Conservation (phyloP, 805 yeast genomes). For the Cyberlindnera nakhonratchasimensis region DNA sequence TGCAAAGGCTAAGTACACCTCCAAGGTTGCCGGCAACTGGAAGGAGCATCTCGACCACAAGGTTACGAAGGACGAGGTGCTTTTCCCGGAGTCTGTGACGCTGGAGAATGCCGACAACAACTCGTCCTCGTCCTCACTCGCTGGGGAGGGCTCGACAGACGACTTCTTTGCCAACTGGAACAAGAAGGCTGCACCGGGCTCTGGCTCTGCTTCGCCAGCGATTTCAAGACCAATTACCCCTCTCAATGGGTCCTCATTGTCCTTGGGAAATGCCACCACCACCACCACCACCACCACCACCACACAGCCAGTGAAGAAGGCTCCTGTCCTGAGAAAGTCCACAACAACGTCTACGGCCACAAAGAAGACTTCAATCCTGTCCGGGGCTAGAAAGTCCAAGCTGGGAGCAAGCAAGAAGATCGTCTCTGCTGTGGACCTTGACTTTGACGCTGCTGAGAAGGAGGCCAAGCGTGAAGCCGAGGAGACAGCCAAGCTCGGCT, state of each 20-base stretch:
- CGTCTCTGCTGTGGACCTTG: slow-evolving; percentile 49
- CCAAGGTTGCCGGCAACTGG: slow-evolving; percentile 75
- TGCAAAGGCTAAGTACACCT: slow-evolving; percentile 75
- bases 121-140: slow-evolving; percentile 33
- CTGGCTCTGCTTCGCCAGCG: slow-evolving; percentile 33
- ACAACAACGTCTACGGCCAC: slow-evolving; percentile 27
- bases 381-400: slow-evolving; percentile 52
- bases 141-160: slow-evolving; percentile 50
- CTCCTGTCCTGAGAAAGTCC: slow-evolving; percentile 31
- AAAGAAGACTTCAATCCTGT: slow-evolving; percentile 44
- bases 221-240: slow-evolving; percentile 32
- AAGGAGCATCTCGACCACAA: slow-evolving; percentile 73
- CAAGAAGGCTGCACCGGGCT: slow-evolving; percentile 41
- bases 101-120: slow-evolving; percentile 46
- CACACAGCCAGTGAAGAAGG: slow-evolving; percentile 26
- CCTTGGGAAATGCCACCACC: slow-evolving; percentile 2
- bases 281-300: slow-evolving; percentile 8
- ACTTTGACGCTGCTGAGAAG: slow-evolving; percentile 65
- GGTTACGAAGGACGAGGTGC: slow-evolving; percentile 60
- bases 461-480: slow-evolving; percentile 83
- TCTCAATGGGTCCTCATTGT: slow-evolving; percentile 14
- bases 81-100: slow-evolving; percentile 71
- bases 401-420: slow-evolving; percentile 59
- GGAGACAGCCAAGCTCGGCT: slow-evolving; percentile 46
- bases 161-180: slow-evolving; percentile 93